These are phyloP conservation scores for Collybia nuda DNA, from an alignment of 768 basidiomycete genomes.

Conservation along the genomic window DNA sequence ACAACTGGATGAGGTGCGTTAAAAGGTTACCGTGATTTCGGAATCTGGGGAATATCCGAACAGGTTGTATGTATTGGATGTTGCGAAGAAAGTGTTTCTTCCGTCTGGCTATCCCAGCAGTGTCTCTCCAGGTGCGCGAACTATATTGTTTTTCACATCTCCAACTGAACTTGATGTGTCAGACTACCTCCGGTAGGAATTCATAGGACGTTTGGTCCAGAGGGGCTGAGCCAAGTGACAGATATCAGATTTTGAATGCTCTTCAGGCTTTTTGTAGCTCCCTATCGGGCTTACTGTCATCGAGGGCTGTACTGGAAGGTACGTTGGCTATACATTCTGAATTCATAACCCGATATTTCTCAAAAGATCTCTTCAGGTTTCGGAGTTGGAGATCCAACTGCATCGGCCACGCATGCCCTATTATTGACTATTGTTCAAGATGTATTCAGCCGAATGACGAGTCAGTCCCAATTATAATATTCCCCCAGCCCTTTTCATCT, in stretches of 20 bases:
- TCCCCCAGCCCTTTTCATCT: neutral
- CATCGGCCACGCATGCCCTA: constrained; percentile 64
- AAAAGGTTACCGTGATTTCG: constrained; percentile 6
- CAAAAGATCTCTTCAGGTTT: constrained; percentile 39
- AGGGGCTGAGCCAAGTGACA: constrained; percentile 22
- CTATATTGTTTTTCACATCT: neutral
- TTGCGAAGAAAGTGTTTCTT: constrained; percentile 51
- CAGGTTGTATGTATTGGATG: constrained; percentile 14
- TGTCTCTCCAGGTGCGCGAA: constrained; percentile 53
- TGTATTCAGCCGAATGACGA: constrained; percentile 59
- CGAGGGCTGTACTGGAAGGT: constrained; percentile 71
- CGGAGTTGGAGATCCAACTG: constrained; percentile 69
- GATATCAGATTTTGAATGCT: constrained; percentile 67
- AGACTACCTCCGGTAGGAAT: constrained; percentile 57
- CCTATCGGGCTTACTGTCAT: constrained; percentile 59
- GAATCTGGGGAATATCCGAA: constrained; percentile 3
- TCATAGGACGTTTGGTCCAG: neutral
- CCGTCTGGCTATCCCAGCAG: constrained; percentile 62
- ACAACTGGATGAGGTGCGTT: neutral
- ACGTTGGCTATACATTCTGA: neutral
- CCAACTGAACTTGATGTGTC: neutral
- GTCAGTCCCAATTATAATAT: constrained; percentile 36
- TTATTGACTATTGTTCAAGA: constrained; percentile 69
- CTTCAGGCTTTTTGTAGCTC: constrained; percentile 73
- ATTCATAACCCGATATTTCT: neutral